Base-by-base conservation (phyloP, 805 yeast genomes). In the Kodamaea lidongshanica region DNA sequence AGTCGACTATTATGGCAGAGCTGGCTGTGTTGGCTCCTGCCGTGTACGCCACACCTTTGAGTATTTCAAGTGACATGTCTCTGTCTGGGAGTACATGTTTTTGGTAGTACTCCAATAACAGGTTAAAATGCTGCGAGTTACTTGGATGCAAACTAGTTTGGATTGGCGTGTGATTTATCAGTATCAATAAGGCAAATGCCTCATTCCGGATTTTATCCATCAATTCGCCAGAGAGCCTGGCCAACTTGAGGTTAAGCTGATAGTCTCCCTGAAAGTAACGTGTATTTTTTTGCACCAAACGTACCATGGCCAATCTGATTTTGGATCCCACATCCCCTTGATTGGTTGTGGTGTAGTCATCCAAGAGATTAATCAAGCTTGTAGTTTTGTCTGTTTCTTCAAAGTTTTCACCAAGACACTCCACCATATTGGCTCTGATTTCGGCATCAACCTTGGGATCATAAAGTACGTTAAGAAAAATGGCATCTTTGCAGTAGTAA, bases 271-370 rank as follows among this genome's bases (percentile, higher is more conserved):
- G 21, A 19, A 22, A 26, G 27, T 16, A 15, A 0, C 29, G 27
- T 3, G 44, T 21, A 38, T 68, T 62, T 1, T 41, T 23, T 0
- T 38, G 30, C 1, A 78, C 50, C 3, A 75, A 44, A 5, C 41
- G 20, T 2, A 81, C 48, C 1, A 78, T 61, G 0, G 78, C 66
- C 1, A 48, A 39, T 27, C 97, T 59, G 1, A 86, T 70, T 43
- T 75, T 70, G 27, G 84, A 73, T 2, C 97, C 97, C n/a, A 87
- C 88, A 56, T 88, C 97, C 7, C 97, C 97, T 46, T 84, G 81
- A 16, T 74, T 73, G 0, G 89, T 82, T 2, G 71, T 58, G 0
- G 94, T 74, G 50, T 87, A 86, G 44, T 88, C 96, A 38, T 79
- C 78, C 9, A 89, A 52, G 19, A 73, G 69, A 45, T 35, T 7